Evolutionary conservation across 2,329 filamentous ascomycete species (phyloP), one percentile per base, ranked within the genome.

Genomic region (Calonectria leucothoes): DNA sequence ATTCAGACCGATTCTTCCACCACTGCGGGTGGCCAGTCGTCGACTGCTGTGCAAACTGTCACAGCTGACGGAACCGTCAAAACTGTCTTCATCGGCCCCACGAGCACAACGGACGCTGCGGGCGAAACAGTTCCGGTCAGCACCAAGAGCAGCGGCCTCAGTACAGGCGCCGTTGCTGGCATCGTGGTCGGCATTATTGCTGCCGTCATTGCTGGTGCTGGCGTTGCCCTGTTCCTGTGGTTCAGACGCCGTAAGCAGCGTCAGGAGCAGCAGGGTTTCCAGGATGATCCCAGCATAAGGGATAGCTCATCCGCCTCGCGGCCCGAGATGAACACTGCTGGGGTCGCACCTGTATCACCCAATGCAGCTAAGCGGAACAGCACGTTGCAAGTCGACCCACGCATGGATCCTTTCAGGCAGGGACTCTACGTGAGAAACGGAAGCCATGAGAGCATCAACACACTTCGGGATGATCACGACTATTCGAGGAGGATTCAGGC

Each of bases 401-500:
- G 91, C 55, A 89, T 93, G 85, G 89, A 93, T 78, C 91, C 91
- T 0, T 92, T 90, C 74, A 87, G 89, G 61, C 86, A 88, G 42
- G 89, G 88, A 23, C 84, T 92, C 15, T 93, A 92, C 80, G 84
- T 85, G 52, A 86, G 89, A 31, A 91, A 88, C 77, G 89, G 89
- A 81, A 93, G 91, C 77, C 88, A 88, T 74, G 91, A 93, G 81
- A 93, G 91, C 80, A 84, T 93, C 79, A 90, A 90, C 76, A 93
- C 91, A 1, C 83, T 93, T 6, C 89, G 89, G 70, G 91, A 93
- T 79, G 90, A 93, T 74, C 90, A 91, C 72, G 91, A 93, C 76
- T 93, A 93, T 79, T 93, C 91, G 48, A 86, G 91, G 75, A 86
- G 87, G 76, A 91, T 93, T 17, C 89, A 89, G 64, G 84, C 87